Evolutionary conservation across 352 stramenopile species (phyloP), one percentile per base, ranked within the genome.

Genomic region (Pythium biforme): DNA sequence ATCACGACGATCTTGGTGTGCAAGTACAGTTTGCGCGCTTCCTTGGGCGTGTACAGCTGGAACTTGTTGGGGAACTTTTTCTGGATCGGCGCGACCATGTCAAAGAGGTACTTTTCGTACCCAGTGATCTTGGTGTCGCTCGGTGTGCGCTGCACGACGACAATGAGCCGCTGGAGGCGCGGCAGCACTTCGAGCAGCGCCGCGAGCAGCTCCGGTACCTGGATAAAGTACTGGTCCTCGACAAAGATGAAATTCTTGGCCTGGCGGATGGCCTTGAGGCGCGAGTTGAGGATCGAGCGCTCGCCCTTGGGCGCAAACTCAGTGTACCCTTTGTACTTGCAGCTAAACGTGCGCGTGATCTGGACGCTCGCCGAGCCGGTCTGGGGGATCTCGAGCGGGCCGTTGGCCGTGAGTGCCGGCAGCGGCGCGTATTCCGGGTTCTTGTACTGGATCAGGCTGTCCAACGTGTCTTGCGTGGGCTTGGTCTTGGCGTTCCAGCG

Each of bases 401-500:
- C 37, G 37, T 43, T 43, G 37, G 37, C 37, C 9, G 11, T 17
- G 37, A 43, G 37, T 7, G 66, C 64, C 8, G 73, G 68, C 17
- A 49, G 22, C 17, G 43, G 34, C 20, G 51, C 29, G 37, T 62
- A n/a, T 60, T 58, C 5, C 0, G 77, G 74, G 56, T 86, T 86
- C 40, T 76, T 60, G 57, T 81, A 88, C 54, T 82, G 66, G 20
- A 82, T 41, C 2, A 83, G 20, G 19, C 75, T 45, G 49, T 81
- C 73, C 12, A 71, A 41, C 7, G 37, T 43, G n/a, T 70, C 51
- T 33, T 73, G 55, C 9, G 64, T 59, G 12, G 71, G 61, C 45
- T 75, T 59, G 43, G 71, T 71, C 26, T 76, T 55, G 5, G 76
- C 81, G 55, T 89, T 92, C 78, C 78, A 89, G 2, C 80, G 76